A percentile compares a stretch with the other conserved stretches of the same genome.
Evolutionary conservation across 441 rosid species (phyloP).

Genomic region (Euphorbia celastroides): DNA sequence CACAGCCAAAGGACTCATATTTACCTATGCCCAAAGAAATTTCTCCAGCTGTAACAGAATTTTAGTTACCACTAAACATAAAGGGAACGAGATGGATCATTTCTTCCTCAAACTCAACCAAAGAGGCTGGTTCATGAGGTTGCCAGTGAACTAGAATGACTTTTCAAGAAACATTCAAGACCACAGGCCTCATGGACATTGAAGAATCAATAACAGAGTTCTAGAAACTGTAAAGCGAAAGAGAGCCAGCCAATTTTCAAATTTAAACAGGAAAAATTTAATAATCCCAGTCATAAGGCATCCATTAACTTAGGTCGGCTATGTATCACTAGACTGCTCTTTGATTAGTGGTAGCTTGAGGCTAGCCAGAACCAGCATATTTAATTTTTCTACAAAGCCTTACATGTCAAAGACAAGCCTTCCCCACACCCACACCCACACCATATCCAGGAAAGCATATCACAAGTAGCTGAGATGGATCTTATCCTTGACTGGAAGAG

Average conservation of each 20-base stretch:
- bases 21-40: neutral
- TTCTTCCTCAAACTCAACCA: neutral
- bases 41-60: neutral
- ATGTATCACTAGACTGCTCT: neutral
- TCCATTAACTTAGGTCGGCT: neutral
- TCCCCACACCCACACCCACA: neutral
- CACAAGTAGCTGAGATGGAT: neutral
- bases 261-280: neutral
- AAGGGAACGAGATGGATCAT: neutral
- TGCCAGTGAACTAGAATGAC: neutral
- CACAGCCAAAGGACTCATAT: neutral
- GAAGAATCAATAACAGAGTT: neutral
- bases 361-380: neutral
- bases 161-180: neutral
- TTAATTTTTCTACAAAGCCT: neutral
- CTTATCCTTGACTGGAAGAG: neutral
- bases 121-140: neutral
- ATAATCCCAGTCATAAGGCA: neutral
- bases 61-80: neutral
- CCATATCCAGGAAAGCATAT: neutral
- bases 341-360: neutral
- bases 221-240: neutral
- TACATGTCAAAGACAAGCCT: neutral
- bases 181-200: neutral
- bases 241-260: neutral